phyloP scores from a whole-genome alignment of 306 rosid species.

The Leucaena leucocephala region DNA sequence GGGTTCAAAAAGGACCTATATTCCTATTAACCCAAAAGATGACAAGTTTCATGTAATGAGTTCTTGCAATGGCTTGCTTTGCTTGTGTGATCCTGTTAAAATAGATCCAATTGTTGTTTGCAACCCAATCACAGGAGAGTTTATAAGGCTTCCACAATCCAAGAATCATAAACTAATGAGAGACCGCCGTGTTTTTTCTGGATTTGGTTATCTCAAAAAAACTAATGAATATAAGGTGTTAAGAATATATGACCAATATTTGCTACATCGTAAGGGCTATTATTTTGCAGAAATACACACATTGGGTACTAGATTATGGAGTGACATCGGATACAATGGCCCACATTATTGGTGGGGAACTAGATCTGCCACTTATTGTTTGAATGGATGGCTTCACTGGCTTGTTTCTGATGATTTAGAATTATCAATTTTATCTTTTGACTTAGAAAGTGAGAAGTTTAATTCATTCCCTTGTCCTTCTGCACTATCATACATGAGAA shows the following conservation, averaged over 20 bases:
- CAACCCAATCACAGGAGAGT: slow-evolving; percentile 38
- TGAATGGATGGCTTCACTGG: slow-evolving; percentile 32
- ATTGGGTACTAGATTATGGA: slow-evolving; percentile 22
- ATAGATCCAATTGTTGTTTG: slow-evolving; percentile 26
- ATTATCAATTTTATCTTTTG: not conserved
- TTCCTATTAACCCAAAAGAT: not conserved
- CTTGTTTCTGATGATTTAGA: fast-evolving
- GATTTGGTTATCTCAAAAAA: slow-evolving; percentile 18
- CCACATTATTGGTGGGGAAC: no score
- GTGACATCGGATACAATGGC: not conserved
- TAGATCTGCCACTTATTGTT: slow-evolving; percentile 5
- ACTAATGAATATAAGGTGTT: slow-evolving; percentile 23
- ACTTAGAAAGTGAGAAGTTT: slow-evolving; percentile 32
- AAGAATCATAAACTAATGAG: no score
- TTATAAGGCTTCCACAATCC: slow-evolving; percentile 22
- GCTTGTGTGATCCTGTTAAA: not conserved
- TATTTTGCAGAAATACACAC: slow-evolving; percentile 5
- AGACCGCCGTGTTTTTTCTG: not conserved
- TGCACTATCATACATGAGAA: not conserved
- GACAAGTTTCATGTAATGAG: slow-evolving; percentile 24
- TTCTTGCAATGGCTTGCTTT: slow-evolving; percentile 40
- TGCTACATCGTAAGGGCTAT: no score
- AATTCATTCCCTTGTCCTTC: slow-evolving; percentile 15
- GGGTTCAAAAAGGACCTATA: not conserved
- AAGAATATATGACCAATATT: not conserved